Evolutionary conservation across 108 stramenopile species (phyloP).

Genomic region (Cylindrotheca closterium): DNA sequence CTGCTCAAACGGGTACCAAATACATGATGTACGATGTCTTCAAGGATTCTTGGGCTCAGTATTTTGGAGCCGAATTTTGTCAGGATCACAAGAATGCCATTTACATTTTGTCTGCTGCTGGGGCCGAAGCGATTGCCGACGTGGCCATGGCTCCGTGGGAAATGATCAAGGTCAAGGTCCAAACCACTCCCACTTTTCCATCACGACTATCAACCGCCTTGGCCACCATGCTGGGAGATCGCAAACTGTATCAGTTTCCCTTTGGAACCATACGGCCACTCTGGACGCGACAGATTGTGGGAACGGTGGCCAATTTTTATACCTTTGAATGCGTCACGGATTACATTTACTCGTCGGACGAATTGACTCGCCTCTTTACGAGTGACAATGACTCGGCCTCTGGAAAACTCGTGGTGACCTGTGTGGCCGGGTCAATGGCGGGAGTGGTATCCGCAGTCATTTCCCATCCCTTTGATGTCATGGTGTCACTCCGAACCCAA

Average conservation of each 20-base stretch:
- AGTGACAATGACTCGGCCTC: slow-evolving; percentile 15
- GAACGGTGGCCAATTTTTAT: slow-evolving; percentile 31
- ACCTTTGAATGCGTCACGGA: slow-evolving; percentile 17
- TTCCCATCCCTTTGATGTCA: slow-evolving; percentile 35
- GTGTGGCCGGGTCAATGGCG: slow-evolving; percentile 26
- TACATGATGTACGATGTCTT: slow-evolving; percentile 36
- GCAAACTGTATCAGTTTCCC: slow-evolving; percentile 16
- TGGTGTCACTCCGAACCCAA: slow-evolving; percentile 20
- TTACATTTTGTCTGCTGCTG: slow-evolving; percentile 19
- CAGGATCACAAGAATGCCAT: slow-evolving; percentile 13
- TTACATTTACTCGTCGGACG: slow-evolving; percentile 10
- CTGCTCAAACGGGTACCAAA: slow-evolving; percentile 29
- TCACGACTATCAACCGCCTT: slow-evolving; percentile 10
- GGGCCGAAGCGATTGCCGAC: slow-evolving; percentile 38
- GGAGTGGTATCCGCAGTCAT: slow-evolving; percentile 20
- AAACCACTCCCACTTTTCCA: slow-evolving; percentile 11
- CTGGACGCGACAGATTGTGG: slow-evolving; percentile 29
- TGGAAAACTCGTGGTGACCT: slow-evolving; percentile 36
- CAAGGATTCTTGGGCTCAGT: slow-evolving; percentile 22
- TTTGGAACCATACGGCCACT: slow-evolving; percentile 32
- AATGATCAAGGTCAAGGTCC: slow-evolving; percentile 39
- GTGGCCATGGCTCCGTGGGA: slow-evolving; percentile 45
- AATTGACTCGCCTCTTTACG: slow-evolving; percentile 7
- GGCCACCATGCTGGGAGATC: slow-evolving; percentile 3
- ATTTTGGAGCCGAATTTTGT: slow-evolving; percentile 14